Evolutionary conservation across 164 flowering plant genomes (phyloP).

Genomic region (Houttuynia cordata): DNA sequence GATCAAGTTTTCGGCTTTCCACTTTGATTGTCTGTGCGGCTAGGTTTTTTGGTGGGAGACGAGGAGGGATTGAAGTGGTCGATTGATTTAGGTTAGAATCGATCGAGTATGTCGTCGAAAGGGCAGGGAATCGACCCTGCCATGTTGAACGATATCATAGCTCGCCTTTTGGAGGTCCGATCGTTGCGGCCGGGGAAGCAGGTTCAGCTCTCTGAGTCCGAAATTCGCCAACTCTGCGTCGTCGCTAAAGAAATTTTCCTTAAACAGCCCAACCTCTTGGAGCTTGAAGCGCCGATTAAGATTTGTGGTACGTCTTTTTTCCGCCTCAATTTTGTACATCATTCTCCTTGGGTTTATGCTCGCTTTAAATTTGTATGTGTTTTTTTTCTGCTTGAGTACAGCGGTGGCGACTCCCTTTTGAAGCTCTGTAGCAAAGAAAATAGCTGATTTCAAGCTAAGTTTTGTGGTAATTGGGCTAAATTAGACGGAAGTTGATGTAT

Average conservation of each 20-base stretch:
- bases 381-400: no score
- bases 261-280: constrained; percentile 38
- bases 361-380: no score
- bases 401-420: no score
- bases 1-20: neutral
- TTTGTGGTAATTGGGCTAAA: no score
- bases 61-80: constrained; percentile 1
- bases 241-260: constrained; percentile 31
- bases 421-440: no score
- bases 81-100: no score
- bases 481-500: no score
- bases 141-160: constrained; percentile 33
- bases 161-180: constrained; percentile 36
- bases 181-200: constrained; percentile 33
- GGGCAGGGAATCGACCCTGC: constrained; percentile 35
- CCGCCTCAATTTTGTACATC: no score
- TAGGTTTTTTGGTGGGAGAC: neutral
- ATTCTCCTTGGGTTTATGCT: no score
- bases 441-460: no score
- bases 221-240: constrained; percentile 38
- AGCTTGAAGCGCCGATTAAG: constrained; percentile 55
- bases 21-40: no score
- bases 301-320: constrained; percentile 32
- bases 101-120: no score
- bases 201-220: constrained; percentile 39